Evolutionary conservation across 2,329 filamentous ascomycete genomes (phyloP).

Genomic region (Aspergillus proliferans): DNA sequence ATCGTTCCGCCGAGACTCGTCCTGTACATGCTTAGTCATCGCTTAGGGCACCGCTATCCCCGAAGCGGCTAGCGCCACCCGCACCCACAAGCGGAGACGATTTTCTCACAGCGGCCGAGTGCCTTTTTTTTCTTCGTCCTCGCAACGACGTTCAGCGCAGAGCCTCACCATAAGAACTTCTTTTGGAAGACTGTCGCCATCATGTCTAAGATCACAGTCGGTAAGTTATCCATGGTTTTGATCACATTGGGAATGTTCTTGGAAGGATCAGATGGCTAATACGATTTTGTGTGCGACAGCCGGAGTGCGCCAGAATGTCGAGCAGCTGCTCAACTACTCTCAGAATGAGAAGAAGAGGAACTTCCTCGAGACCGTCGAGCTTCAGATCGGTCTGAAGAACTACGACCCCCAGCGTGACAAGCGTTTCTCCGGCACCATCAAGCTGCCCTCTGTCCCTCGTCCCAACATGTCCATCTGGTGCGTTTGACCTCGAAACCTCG

Average conservation of each 20-base stretch:
- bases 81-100: slow-evolving; percentile 37
- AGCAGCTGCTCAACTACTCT: slow-evolving; percentile 92
- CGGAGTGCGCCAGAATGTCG: slow-evolving; percentile 93
- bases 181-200: slow-evolving; percentile 76
- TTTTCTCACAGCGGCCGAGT: slow-evolving; percentile 20
- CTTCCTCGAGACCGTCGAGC: slow-evolving; percentile 83
- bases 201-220: slow-evolving; percentile 56
- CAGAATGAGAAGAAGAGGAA: slow-evolving; percentile 94
- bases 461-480: slow-evolving; percentile 84
- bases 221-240: slow-evolving; percentile 28
- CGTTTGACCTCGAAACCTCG: slow-evolving; percentile 21
- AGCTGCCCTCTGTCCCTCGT: slow-evolving; percentile 83
- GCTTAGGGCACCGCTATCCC: slow-evolving; percentile 21
- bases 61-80: slow-evolving; percentile 16
- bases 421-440: slow-evolving; percentile 99
- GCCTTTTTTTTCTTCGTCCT: slow-evolving; percentile 20
- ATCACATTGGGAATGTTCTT: background rate
- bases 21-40: background rate
- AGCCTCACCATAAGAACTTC: slow-evolving; percentile 73
- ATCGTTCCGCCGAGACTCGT: background rate
- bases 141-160: slow-evolving; percentile 38
- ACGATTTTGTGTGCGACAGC: slow-evolving; percentile 42
- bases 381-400: slow-evolving; percentile 94
- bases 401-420: slow-evolving; percentile 99
- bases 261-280: background rate